phyloP scores from a whole-genome alignment of 768 basidiomycete genomes.

The Suillus ampliporus region DNA sequence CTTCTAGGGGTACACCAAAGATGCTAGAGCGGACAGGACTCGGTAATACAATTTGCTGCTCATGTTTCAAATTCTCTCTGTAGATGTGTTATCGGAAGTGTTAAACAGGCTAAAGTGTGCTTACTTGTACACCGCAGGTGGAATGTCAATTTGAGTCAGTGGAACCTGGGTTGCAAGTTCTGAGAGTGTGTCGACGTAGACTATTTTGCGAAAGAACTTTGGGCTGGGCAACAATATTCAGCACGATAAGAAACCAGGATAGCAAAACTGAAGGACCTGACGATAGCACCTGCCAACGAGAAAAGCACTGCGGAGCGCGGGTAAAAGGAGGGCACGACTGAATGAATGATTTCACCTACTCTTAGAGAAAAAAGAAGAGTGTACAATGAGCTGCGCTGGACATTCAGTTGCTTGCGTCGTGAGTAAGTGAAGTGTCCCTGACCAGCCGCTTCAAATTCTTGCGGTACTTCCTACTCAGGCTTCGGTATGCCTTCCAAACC shows the following conservation, averaged over 20 bases:
- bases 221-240: constrained; percentile 54
- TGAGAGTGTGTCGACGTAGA: constrained; percentile 77
- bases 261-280: constrained; percentile 57
- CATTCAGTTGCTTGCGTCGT: constrained; percentile 3
- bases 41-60: constrained; percentile 71
- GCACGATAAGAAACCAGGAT: not conserved
- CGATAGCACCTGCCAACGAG: constrained; percentile 85
- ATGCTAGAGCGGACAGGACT: constrained; percentile 62
- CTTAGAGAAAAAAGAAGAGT: constrained; percentile 88
- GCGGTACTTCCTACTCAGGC: constrained; percentile 80
- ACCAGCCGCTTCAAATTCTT: constrained; percentile 88
- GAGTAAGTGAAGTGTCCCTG: constrained; percentile 33
- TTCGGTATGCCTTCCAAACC: constrained; percentile 91
- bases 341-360: constrained; percentile 50
- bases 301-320: constrained; percentile 69
- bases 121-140: constrained; percentile 82
- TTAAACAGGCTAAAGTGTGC: constrained; percentile 28
- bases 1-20: constrained; percentile 83
- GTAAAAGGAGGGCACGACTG: constrained; percentile 12
- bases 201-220: constrained; percentile 88
- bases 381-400: constrained; percentile 73
- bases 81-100: constrained; percentile 9
- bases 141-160: constrained; percentile 86
- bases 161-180: constrained; percentile 79
- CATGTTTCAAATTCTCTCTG: constrained; percentile 82